phyloP scores from a whole-genome alignment of 2,329 filamentous ascomycete species.

The Colletotrichum shisoi region DNA sequence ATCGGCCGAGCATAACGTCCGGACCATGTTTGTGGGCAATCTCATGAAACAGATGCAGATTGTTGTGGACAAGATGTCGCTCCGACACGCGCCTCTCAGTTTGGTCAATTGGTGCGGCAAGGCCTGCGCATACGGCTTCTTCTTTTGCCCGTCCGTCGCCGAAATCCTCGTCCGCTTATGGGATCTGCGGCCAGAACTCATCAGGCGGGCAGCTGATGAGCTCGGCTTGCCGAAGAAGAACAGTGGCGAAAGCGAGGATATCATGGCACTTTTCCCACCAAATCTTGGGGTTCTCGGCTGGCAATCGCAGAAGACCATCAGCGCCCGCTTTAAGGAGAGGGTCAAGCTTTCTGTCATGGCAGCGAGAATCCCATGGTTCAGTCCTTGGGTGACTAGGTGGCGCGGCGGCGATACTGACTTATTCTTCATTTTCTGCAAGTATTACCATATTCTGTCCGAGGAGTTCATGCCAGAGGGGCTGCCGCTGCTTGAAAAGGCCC shows the following conservation, averaged over 20 bases:
- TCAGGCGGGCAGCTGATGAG: constrained; percentile 76
- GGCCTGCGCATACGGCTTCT: constrained; percentile 90
- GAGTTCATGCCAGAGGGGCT: constrained; percentile 71
- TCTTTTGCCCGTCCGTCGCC: constrained; percentile 86
- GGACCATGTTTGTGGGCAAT: constrained; percentile 85
- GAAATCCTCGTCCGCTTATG: constrained; percentile 85
- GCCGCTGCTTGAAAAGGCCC: constrained; percentile 63
- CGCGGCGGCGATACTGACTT: constrained; percentile 86
- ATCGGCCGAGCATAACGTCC: constrained; percentile 86
- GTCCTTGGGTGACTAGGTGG: constrained; percentile 86
- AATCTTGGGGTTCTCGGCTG: constrained; percentile 65
- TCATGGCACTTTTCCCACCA: constrained; percentile 74
- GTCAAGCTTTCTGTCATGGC: constrained; percentile 72
- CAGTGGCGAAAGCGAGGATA: constrained; percentile 67
- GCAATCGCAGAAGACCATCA: constrained; percentile 60
- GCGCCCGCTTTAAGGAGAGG: constrained; percentile 69
- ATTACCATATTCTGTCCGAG: constrained; percentile 80
- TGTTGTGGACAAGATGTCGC: constrained; percentile 87
- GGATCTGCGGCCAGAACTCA: constrained; percentile 72
- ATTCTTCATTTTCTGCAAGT: constrained; percentile 90
- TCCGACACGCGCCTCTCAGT: constrained; percentile 70
- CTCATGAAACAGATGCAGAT: constrained; percentile 83
- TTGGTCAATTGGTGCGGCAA: constrained; percentile 88
- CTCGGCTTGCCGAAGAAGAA: constrained; percentile 68
- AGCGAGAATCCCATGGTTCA: constrained; percentile 81